Base-by-base conservation (phyloP, 176 grass and related monocot genomes). In the Neostapfia colusana region DNA sequence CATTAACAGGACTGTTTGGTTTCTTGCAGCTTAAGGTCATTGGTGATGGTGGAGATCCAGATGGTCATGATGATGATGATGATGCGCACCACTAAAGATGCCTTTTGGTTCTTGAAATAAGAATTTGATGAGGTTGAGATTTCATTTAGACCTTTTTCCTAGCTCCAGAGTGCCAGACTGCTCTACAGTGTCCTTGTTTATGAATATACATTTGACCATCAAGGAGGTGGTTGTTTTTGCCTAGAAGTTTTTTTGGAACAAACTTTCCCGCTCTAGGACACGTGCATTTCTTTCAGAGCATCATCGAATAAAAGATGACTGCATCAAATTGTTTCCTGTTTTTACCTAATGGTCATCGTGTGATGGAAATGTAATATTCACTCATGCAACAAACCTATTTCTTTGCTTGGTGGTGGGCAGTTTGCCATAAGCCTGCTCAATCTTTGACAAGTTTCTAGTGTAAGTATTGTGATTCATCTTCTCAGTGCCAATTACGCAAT, bases 11-110 rank as follows among this genome's bases (percentile, higher is more conserved):
- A 31, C 31, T 81, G 82, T 65, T 7, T 74, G 66, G 54, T 3
- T 77, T 89, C 76, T 10, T 92, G 41, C 83, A 99, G 96, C 87
- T 99, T 40, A 90, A 99, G 87, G 92, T 99, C 69, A 87, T 99
- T 35, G 96, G 96, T 82, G 71, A 95, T 24, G 96, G 96, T 83
- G 96, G 96, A n/a, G 73, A 90, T 72, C 96, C 96, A 28, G 87
- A 92, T 50, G 89, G 82, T 1, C 92, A 90, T 78, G 76, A 87
- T 0, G 89, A 91, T 3, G 88, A 98, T 0, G 95, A 88, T 6
- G 71, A 91, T 6, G 86, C 79, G 7, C 90, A 89, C 81, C 87
- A 92, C 46, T 91, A 74, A 88, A 40, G 74, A 58, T 58, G 23
- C 23, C 76, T 81, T 2, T 6, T 69, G 67, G 60, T 81, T 70